Percentiles rank a stretch among this genome's conserved stretches.
Conservation (phyloP, 1,284 basidiomycete species). For the Melanopsichium pennsylvanicum region DNA sequence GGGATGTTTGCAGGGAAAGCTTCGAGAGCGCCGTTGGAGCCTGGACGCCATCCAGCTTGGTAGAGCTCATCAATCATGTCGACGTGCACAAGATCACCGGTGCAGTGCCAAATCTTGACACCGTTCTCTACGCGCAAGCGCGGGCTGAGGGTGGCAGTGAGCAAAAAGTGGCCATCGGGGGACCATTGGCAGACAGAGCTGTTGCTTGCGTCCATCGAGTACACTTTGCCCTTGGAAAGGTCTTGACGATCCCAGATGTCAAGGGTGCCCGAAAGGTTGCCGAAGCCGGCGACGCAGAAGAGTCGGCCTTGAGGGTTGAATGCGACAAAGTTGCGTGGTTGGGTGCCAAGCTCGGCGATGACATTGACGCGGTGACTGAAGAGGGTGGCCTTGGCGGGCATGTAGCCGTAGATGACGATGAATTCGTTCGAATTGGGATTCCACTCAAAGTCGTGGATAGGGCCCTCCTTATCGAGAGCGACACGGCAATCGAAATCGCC, state of each 20-base stretch:
- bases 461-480: conserved; percentile 92
- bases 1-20: conserved; percentile 80
- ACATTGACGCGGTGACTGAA: conserved; percentile 90
- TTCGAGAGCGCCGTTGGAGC: conserved; percentile 73
- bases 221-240: conserved; percentile 75
- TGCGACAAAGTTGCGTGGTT: conserved; percentile 87
- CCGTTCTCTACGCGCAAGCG: conserved; percentile 95
- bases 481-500: conserved; percentile 94
- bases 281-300: conserved; percentile 89
- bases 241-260: conserved; percentile 90
- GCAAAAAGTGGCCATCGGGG: conserved; percentile 87
- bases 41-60: conserved; percentile 84
- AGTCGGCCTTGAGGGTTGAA: conserved; percentile 95
- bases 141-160: conserved; percentile 93
- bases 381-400: conserved; percentile 91
- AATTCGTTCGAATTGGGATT: conserved; percentile 94
- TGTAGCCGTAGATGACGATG: conserved; percentile 92
- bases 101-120: conserved; percentile 93
- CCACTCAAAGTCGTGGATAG: conserved; percentile 96
- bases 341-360: conserved; percentile 87
- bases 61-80: conserved; percentile 85
- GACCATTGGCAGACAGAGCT: conserved; percentile 95
- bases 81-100: conserved; percentile 81
- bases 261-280: conserved; percentile 91
- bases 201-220: conserved; percentile 89